Conservation (phyloP, 2,329 filamentous ascomycete species). For the Aspergillus viridinutans region DNA sequence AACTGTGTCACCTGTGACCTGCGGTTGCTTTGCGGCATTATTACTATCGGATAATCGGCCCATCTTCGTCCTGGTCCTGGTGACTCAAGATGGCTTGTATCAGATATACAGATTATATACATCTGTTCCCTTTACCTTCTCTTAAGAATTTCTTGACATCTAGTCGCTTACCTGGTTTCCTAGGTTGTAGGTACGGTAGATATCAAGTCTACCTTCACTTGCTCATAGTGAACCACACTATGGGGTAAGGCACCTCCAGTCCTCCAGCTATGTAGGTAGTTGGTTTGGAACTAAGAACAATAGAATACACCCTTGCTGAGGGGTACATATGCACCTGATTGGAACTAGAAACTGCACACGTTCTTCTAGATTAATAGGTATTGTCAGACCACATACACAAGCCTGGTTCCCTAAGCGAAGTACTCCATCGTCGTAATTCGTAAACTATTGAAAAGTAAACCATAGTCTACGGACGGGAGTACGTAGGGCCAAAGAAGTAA, state of each 20-base stretch:
- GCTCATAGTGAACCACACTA: too few species aligned
- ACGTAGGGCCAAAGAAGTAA: background rate
- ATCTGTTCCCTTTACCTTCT: background rate
- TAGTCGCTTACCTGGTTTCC: background rate
- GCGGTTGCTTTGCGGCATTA: background rate
- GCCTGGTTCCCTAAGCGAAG: too few species aligned
- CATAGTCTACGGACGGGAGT: too few species aligned
- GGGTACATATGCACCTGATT: background rate
- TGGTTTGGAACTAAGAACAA: background rate
- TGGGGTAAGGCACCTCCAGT: too few species aligned
- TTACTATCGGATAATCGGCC: background rate
- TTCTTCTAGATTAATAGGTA: background rate
- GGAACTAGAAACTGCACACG: background rate
- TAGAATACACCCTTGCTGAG: background rate
- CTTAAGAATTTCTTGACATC: background rate
- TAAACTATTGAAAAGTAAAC: background rate
- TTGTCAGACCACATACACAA: too few species aligned
- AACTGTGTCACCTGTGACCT: background rate
- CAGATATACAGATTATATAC: background rate
- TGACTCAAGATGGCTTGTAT: background rate
- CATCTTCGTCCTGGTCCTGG: background rate
- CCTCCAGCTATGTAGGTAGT: background rate
- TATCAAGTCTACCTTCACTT: too few species aligned
- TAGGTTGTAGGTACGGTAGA: too few species aligned
- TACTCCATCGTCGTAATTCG: background rate